phyloP scores from a whole-genome alignment of 2,329 filamentous ascomycete genomes.

The Volutella citrinella region DNA sequence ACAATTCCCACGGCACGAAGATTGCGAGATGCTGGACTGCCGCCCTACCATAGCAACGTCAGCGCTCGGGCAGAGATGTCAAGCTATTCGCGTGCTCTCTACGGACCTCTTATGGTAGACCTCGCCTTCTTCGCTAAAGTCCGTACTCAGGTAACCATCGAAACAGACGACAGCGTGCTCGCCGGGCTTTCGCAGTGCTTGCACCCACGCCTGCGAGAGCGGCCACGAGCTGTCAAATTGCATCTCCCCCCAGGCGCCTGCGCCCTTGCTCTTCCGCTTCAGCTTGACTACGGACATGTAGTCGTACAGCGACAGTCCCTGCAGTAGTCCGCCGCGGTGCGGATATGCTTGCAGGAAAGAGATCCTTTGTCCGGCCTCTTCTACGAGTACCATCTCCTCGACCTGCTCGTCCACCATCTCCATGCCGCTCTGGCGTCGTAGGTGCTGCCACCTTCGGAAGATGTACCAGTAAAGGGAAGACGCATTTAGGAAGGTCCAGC shows the following conservation, averaged over 20 bases:
- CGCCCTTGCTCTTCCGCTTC: conserved; percentile 6
- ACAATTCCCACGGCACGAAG: conserved; percentile 9
- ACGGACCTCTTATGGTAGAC: neutral
- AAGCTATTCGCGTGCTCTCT: neutral
- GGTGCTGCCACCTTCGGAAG: conserved; percentile 6
- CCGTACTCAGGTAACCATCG: conserved; percentile 1
- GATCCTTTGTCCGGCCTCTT: conserved; percentile 3
- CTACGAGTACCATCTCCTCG: conserved; percentile 1
- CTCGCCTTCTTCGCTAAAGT: conserved; percentile 2
- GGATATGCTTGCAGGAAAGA: conserved; percentile 4
- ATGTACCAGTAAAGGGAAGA: conserved; percentile 6
- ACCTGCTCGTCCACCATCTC: neutral
- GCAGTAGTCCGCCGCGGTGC: conserved; percentile 3
- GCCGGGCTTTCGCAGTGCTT: conserved; percentile 2
- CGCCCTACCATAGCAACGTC: neutral
- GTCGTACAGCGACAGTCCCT: conserved; percentile 4
- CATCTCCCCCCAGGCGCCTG: conserved; percentile 1
- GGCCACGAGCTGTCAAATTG: conserved; percentile 1
- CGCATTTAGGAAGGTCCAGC: conserved; percentile 7
- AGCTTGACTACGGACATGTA: conserved; percentile 6
- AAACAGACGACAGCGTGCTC: no score
- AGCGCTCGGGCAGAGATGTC: neutral
- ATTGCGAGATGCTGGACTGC: conserved; percentile 9
- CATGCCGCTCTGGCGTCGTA: conserved; percentile 1
- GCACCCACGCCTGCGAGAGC: conserved; percentile 2